Evolutionary conservation across 2,329 filamentous ascomycete genomes (phyloP), one percentile per base, ranked within the genome.

Genomic region (Alternaria postmessia): DNA sequence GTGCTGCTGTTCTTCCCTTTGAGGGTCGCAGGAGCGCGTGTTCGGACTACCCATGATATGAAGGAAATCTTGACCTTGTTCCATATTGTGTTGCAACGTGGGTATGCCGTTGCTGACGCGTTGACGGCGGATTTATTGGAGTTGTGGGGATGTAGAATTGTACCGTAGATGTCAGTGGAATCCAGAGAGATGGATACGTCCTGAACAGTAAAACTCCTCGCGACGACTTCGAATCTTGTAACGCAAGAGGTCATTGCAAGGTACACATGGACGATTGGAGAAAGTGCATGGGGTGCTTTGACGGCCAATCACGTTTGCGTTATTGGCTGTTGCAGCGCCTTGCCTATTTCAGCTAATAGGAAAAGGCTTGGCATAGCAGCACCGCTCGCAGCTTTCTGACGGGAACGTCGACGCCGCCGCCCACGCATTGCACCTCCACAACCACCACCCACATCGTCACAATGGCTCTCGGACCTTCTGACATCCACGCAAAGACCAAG

Each of bases 381-480:
- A 65, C 59, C 59, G 57, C 57, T 56, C 43, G 42, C 56, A 63
- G 53, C 65, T 62, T 64, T 62, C 61, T 57, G 47, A 53, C 54
- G 51, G 18, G 58, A 67, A 61, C 69, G 59, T 59, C 63, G 59
- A 64, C 56, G 61, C 53, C 57, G 56, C 56, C 59, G 54, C 65
- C 62, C 54, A 58, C 64, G 63, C 63, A 71, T 66, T 57, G 64
- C 63, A 62, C 60, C 60, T 46, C 63, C 34, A 60, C 56, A 56
- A 52, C 60, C 59, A 59, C 62, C 57, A 39, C 57, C 60, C 60
- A 52, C 55, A 65, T 51, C 54, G 57, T 56, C 62, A 72, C 70
- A 71, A 75, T 75, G 73, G 73, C 72, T 64, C 69, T 71, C 66
- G 73, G 72, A 62, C 67, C 68, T 51, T 64, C 65, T 55, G 60